These are phyloP conservation scores for Spatholobus suberectus DNA, from an alignment of 306 rosid genomes.

Conservation along the genomic window DNA sequence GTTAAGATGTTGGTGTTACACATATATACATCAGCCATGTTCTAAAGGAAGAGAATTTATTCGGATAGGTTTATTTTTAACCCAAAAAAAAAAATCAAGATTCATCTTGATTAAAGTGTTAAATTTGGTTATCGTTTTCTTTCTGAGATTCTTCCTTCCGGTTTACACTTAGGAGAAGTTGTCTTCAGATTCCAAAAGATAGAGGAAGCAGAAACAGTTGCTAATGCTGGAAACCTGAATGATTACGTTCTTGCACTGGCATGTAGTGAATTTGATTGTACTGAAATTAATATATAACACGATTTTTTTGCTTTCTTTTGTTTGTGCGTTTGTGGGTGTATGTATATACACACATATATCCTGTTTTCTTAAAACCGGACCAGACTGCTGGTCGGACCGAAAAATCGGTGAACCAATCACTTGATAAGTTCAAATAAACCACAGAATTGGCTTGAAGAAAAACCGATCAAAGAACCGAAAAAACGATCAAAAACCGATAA, in stretches of 20 bases:
- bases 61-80: constrained; percentile 29
- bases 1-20: constrained; percentile 16
- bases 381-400: too few species aligned
- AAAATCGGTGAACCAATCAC: too few species aligned
- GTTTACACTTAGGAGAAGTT: constrained; percentile 47
- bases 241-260: constrained; percentile 25
- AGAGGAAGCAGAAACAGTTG: constrained; percentile 22
- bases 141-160: constrained; percentile 53
- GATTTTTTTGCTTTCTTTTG: not conserved
- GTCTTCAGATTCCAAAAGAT: constrained; percentile 44
- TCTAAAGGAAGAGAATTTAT: constrained; percentile 46
- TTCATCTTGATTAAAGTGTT: constrained; percentile 43
- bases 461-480: too few species aligned
- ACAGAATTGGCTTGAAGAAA: too few species aligned
- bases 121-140: constrained; percentile 20
- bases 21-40: not conserved
- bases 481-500: too few species aligned
- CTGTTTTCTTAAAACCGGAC: too few species aligned
- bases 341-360: not conserved
- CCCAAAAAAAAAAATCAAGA: constrained; percentile 37
- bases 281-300: not conserved
- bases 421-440: too few species aligned
- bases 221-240: constrained; percentile 22
- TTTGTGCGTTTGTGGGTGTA: not conserved
- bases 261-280: not conserved